These are phyloP conservation scores for Penicillium simplicissimum DNA, from an alignment of 495 filamentous ascomycete species.

Conservation along the genomic window DNA sequence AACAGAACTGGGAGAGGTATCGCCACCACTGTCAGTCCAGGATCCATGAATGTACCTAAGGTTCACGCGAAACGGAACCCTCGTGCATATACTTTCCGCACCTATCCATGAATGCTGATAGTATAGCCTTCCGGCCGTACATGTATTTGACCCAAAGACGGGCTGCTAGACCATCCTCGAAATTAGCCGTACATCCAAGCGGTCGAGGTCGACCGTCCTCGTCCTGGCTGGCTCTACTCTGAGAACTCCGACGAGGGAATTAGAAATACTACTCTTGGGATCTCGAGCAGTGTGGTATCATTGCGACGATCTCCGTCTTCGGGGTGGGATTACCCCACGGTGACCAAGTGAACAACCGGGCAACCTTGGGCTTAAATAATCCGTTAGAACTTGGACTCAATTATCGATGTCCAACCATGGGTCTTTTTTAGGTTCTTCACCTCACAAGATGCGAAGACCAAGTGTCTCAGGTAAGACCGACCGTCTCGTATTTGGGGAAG, in stretches of 20 bases:
- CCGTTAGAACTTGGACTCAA: background rate
- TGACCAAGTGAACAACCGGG: too few relatives aligned
- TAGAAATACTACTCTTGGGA: background rate
- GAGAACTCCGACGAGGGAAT: too few relatives aligned
- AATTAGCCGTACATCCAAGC: too few relatives aligned
- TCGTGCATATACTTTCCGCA: background rate
- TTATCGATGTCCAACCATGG: background rate
- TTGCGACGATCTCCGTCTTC: background rate
- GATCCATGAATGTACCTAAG: too few relatives aligned
- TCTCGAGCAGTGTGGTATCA: background rate
- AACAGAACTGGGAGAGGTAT: background rate
- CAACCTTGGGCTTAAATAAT: too few relatives aligned
- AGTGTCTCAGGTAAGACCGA: background rate
- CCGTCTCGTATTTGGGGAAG: background rate
- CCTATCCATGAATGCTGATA: background rate
- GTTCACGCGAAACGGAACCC: too few relatives aligned
- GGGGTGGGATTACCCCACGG: background rate
- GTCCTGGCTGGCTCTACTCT: too few relatives aligned
- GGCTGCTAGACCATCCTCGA: too few relatives aligned
- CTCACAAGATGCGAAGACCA: background rate
- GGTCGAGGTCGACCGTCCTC: too few relatives aligned
- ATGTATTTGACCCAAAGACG: too few relatives aligned
- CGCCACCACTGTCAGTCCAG: background rate
- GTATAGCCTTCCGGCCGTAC: too few relatives aligned
- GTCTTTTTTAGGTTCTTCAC: background rate